Base-by-base conservation (phyloP, 257 asterid species). In the Fraxinus excelsior region DNA sequence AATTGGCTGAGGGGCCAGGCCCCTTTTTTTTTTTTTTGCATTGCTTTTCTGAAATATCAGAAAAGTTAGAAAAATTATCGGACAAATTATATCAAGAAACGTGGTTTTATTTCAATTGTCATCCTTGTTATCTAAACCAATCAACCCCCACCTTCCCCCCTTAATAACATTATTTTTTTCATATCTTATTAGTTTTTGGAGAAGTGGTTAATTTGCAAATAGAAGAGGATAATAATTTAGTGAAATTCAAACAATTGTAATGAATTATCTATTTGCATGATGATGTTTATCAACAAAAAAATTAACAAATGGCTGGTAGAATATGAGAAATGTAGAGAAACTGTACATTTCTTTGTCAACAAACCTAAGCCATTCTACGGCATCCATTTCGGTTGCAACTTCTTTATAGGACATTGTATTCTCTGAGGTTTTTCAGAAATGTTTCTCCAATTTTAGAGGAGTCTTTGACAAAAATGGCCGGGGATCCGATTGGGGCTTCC, bases 391-490 rank as follows among this genome's bases (percentile, higher is more conserved):
- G 32, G 16, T 13, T 60, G 29, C 34, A 75, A 16, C 2, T 40
- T 53, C 51, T 71, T 88, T 72, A 92, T 42, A 88, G 76, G 79
- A 92, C 78, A 62, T 64, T 80, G 85, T 82, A 76, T 28, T 86
- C 85, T 68, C 83, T 84, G 37, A 94, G 96, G 74, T 91, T 92
- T 67, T 77, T 72, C 46, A 89, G 76, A 71, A 92, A 94, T 19
- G 56, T 85, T 77, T 90, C 91, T 89, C 97, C 98, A 32, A 85
- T 80, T 70, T 70, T 49, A n/a, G 98, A 92, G 74, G 96, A 94
- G 68, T 91, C 84, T 82, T 92, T 94, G 26, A 94, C 88, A 73
- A 94, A 94, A 79, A 92, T 82, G 51, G 98, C 97, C 2, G 98
- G 98, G 84, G 87, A 86, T 72, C 97, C 97, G 0, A 91, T 79